Percentiles rank a stretch among this genome's conserved stretches.
Evolutionary conservation across 2,329 filamentous ascomycete species (phyloP).

Genomic region (Trichoderma oligosporum): DNA sequence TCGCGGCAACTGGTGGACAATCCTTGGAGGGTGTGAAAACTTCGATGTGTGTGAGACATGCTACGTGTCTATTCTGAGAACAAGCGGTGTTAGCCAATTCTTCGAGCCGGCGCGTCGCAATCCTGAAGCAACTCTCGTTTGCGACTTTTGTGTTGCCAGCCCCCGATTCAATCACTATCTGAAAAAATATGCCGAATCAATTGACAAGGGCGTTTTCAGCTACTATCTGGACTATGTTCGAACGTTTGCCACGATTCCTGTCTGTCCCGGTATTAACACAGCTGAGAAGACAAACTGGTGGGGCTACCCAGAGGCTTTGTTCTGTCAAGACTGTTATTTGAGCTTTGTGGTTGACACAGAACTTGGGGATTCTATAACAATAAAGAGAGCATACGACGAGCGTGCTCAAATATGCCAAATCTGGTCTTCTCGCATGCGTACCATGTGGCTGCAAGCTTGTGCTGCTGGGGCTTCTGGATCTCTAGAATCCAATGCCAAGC

Average conservation of each 20-base stretch:
- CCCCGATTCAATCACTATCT: constrained; percentile 29
- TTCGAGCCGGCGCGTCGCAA: constrained; percentile 27
- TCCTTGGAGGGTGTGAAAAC: constrained; percentile 24
- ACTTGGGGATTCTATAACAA: constrained; percentile 26
- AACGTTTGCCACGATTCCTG: constrained; percentile 28
- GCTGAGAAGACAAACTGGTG: constrained; percentile 32
- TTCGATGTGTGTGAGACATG: constrained; percentile 36
- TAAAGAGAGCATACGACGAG: constrained; percentile 28
- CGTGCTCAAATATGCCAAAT: constrained; percentile 34
- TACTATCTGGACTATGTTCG: constrained; percentile 29
- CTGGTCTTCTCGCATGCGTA: constrained; percentile 40
- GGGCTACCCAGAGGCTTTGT: constrained; percentile 33
- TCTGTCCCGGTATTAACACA: constrained; percentile 31
- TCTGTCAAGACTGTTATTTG: constrained; percentile 36
- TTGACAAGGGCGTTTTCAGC: constrained; percentile 33
- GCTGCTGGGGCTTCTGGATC: constrained; percentile 28
- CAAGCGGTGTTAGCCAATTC: constrained; percentile 28
- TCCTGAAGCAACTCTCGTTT: constrained; percentile 26
- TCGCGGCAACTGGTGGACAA: constrained; percentile 35
- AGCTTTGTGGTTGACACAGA: constrained; percentile 30
- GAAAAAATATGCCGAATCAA: constrained; percentile 28
- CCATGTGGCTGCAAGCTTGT: constrained; percentile 31
- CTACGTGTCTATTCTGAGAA: constrained; percentile 30
- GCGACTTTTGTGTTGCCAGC: constrained; percentile 29
- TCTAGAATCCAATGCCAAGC: constrained; percentile 24